phyloP scores from a whole-genome alignment of 169 alveolate genomes.

The Plasmodium knowlesi region DNA sequence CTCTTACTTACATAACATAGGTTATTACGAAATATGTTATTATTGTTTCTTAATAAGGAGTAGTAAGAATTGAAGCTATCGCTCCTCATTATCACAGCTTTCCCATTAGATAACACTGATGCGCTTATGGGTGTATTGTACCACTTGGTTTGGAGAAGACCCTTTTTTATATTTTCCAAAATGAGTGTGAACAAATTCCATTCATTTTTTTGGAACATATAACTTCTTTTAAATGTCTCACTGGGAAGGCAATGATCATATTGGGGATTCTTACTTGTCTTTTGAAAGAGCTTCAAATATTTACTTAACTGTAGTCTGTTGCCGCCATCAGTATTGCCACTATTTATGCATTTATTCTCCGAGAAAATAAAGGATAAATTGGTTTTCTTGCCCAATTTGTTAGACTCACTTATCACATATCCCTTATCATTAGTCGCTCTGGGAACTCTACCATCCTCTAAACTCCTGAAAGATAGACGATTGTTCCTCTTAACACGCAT shows the following conservation, averaged over 20 bases:
- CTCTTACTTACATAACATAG: constrained; percentile 23
- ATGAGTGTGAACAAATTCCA: not conserved
- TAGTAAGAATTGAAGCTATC: not conserved
- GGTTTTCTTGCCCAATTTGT: not conserved
- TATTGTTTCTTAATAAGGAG: constrained; percentile 14
- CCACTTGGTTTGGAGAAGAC: not conserved
- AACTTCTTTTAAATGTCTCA: not conserved
- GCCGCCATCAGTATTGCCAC: not conserved
- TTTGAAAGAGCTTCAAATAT: not conserved
- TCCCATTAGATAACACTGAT: not conserved
- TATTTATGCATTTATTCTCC: not conserved
- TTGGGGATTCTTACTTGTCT: not conserved
- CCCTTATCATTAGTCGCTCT: not conserved
- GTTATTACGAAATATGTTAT: constrained; percentile 18
- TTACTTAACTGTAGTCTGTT: not conserved
- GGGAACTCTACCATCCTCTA: not conserved
- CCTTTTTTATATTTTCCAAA: not conserved
- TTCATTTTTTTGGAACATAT: not conserved
- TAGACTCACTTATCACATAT: not conserved
- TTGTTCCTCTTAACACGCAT: not conserved
- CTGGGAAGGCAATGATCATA: not conserved
- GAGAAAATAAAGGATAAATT: not conserved
- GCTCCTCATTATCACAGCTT: not conserved
- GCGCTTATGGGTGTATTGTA: not conserved
- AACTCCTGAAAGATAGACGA: not conserved